These are phyloP conservation scores for Knoxia roxburghii DNA, from an alignment of 257 asterid species.

Conservation along the genomic window DNA sequence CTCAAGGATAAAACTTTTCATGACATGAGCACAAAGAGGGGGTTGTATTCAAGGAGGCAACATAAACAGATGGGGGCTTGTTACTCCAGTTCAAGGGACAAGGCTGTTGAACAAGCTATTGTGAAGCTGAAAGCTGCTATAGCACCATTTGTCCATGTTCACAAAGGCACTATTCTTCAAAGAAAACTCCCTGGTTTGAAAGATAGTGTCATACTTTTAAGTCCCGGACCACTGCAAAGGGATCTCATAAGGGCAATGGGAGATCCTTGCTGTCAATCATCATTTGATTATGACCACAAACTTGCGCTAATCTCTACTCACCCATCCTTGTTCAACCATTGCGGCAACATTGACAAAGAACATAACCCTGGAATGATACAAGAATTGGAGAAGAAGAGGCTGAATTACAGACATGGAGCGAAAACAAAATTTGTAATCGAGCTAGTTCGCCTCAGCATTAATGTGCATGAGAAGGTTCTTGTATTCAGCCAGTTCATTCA, in stretches of 20 bases:
- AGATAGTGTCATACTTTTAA: slow-evolving; percentile 42
- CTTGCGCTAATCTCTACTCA: slow-evolving; percentile 61
- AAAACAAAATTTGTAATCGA: slow-evolving; percentile 52
- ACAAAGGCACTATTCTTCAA: slow-evolving; percentile 49
- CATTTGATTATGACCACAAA: slow-evolving; percentile 30
- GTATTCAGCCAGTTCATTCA: slow-evolving; percentile 50
- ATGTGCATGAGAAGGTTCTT: slow-evolving; percentile 45
- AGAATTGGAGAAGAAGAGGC: slow-evolving; percentile 24
- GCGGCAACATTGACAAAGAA: slow-evolving; percentile 22
- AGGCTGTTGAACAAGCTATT: slow-evolving; percentile 19
- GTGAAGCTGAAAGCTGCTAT: slow-evolving; percentile 35
- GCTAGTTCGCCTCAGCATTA: slow-evolving; percentile 35
- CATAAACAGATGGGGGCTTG: background rate
- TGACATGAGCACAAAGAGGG: slow-evolving; percentile 22
- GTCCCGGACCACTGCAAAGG: slow-evolving; percentile 40
- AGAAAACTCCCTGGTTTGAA: slow-evolving; percentile 50
- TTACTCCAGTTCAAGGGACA: slow-evolving; percentile 9
- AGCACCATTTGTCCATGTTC: slow-evolving; percentile 55
- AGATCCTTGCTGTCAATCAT: background rate
- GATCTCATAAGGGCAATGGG: slow-evolving; percentile 32
- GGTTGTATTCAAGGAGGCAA: slow-evolving; percentile 3
- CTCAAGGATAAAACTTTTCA: slow-evolving; percentile 24
- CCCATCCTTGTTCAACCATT: slow-evolving; percentile 33
- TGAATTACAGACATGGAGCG: slow-evolving; percentile 39
- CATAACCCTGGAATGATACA: slow-evolving; percentile 16